Evolutionary conservation across 768 basidiomycete species (phyloP).

Genomic region (Termitomyces sp.): DNA sequence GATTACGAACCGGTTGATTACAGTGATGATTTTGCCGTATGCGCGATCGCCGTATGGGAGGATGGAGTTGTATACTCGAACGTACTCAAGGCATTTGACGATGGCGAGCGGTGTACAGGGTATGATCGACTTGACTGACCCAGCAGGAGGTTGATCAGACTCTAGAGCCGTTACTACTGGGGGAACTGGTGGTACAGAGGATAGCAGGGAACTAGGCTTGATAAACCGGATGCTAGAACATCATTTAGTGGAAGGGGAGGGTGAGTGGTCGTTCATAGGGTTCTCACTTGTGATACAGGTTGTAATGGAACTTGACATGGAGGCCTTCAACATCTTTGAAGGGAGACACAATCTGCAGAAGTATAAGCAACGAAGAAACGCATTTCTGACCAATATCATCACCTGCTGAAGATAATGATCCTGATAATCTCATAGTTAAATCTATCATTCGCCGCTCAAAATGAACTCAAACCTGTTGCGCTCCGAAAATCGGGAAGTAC

Average conservation of each 20-base stretch:
- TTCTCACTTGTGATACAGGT: slow-evolving; percentile 89
- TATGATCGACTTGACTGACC: slow-evolving; percentile 93
- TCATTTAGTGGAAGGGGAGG: not conserved
- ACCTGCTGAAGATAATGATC: slow-evolving; percentile 98
- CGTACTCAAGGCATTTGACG: slow-evolving; percentile 90
- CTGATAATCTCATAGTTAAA: slow-evolving; percentile 34
- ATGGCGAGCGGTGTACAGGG: slow-evolving; percentile 97
- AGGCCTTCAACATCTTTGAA: slow-evolving; percentile 98
- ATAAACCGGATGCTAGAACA: slow-evolving; percentile 86
- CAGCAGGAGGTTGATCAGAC: slow-evolving; percentile 69
- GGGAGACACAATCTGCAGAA: slow-evolving; percentile 79
- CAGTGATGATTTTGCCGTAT: slow-evolving; percentile 88
- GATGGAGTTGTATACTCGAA: slow-evolving; percentile 91
- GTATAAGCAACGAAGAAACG: slow-evolving; percentile 2
- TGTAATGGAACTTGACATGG: slow-evolving; percentile 94
- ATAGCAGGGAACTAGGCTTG: slow-evolving; percentile 66
- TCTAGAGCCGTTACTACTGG: slow-evolving; percentile 31
- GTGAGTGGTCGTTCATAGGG: not conserved
- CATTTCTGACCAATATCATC: slow-evolving; percentile 1
- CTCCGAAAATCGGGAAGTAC: slow-evolving; percentile 95
- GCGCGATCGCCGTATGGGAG: slow-evolving; percentile 94
- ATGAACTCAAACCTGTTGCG: slow-evolving; percentile 59
- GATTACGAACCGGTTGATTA: slow-evolving; percentile 81
- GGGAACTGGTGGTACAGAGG: slow-evolving; percentile 42
- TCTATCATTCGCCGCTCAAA: slow-evolving; percentile 1